A percentile compares a stretch with the other conserved stretches of the same genome.
phyloP scores from a whole-genome alignment of 305 asterid species.

The Withania somnifera region DNA sequence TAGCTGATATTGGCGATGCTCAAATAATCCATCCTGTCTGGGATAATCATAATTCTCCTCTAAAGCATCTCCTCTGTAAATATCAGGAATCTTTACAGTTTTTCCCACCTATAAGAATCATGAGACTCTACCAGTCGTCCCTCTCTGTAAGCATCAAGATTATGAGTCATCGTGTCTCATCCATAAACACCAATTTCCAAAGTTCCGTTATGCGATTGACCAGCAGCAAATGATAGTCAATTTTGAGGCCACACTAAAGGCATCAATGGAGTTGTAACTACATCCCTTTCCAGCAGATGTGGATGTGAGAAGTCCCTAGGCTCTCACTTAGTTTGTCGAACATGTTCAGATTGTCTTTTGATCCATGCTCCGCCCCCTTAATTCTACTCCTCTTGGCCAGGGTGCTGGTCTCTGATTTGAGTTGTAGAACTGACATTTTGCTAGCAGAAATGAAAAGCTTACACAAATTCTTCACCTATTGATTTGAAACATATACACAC shows the following conservation, averaged over 20 bases:
- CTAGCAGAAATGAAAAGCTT: slow-evolving; percentile 38
- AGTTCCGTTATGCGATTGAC: slow-evolving; percentile 37
- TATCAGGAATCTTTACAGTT: slow-evolving; percentile 8
- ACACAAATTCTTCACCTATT: slow-evolving; percentile 63
- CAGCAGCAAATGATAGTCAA: slow-evolving; percentile 12
- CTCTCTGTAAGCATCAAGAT: slow-evolving; percentile 15
- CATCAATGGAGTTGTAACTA: slow-evolving; percentile 18
- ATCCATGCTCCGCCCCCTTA: slow-evolving; percentile 13
- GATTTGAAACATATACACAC: slow-evolving; percentile 1
- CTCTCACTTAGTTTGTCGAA: slow-evolving; percentile 10
- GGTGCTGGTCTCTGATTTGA: slow-evolving; percentile 19
- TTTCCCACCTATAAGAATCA: slow-evolving; percentile 14
- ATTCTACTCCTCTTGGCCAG: slow-evolving; percentile 7
- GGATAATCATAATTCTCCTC: slow-evolving; percentile 12
- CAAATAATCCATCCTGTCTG: slow-evolving; percentile 20
- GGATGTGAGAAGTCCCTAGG: slow-evolving; percentile 18
- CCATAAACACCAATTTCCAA: slow-evolving; percentile 33
- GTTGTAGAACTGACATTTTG: slow-evolving; percentile 14
- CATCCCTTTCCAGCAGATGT: slow-evolving; percentile 31
- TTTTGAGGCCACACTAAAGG: slow-evolving; percentile 5
- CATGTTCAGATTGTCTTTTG: slow-evolving; percentile 10
- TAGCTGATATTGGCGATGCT: slow-evolving; percentile 19
- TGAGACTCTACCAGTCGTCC: slow-evolving; percentile 7
- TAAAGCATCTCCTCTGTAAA: slow-evolving; percentile 14
- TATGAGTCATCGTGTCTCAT: slow-evolving; percentile 11